Evolutionary conservation across 495 filamentous ascomycete species (phyloP), one percentile per base, ranked within the genome.

Genomic region (Penicillium roqueforti): DNA sequence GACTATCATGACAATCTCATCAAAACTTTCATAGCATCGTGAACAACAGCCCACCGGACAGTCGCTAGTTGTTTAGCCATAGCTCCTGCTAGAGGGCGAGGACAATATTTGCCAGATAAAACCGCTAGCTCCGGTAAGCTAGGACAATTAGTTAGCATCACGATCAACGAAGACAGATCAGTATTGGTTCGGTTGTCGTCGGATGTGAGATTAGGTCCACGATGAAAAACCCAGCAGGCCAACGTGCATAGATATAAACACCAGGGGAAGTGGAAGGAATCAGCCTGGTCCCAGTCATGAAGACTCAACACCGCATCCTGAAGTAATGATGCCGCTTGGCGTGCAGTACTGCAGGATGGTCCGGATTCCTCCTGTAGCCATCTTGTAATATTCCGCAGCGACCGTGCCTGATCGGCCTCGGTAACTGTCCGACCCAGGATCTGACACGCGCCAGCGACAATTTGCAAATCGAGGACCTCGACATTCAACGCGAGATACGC

Each of bases 201-300:
- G 1, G 44, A 32, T 0, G 55, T 45, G 22, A 41, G 4, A 16
- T 58, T 54, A 18, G 55, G 54, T n/a, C 58, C 66, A 20, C 73
- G 64, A 53, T 77, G 75, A 34, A 81, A 78, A 8, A 73, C 70
- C 79, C 79, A 84, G 43, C 74, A 73, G 1, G 73, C 71, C 37
- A 82, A 50, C 3, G 80, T 81, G 5, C 76, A 76, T 22, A 83
- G 61, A 56, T 84, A 84, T 29, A 82, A 58, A 54, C 76, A 77
- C 81, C 80, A 82, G 0, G 79, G 77, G 43, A 78, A 79, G 59
- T 81, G 79, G 53, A 81, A 81, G 6, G 76, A 66, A 53, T 78
- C 71, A 13, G 73, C 75, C 13, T 70, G 70, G 25, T 80, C 76
- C 65, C 74, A 79, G 37, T 82, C 71, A 32, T 75, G 68, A 13